Evolutionary conservation across 768 basidiomycete species (phyloP), one percentile per base, ranked within the genome.

Genomic region (Russula dissimulans): DNA sequence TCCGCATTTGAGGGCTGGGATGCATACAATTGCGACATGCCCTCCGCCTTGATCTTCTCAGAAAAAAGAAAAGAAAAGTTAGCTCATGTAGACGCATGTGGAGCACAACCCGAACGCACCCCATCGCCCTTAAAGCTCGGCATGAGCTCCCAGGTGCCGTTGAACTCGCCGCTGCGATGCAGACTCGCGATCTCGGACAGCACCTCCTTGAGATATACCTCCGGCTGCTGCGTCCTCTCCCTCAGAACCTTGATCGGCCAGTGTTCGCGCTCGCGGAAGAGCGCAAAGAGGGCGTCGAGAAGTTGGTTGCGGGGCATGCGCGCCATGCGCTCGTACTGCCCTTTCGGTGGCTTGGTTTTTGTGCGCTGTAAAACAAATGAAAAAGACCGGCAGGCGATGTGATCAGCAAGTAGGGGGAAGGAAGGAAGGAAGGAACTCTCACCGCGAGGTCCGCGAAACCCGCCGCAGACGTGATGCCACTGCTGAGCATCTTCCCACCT

Each of bases 281-380:
- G 76, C 2, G 73, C 66, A 73, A 95, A 95, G 44, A 97, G 78
- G 56, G 86, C 74, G 71, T 97, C 91, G 71, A 92, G 78, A 8
- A 97, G 80, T 69, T 95, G 88, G 73, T 92, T 88, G 56, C 87
- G 80, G 6, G 91, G 91, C 74, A 97, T 85, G 70, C 94, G 89
- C n/a, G 89, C 86, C 82, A 90, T 88, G 66, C 89, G 87, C 72
- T 94, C 91, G 74, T 88, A 88, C 14, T 81, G 75, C 32, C 86
- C 86, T 66, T 89, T 89, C 17, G 77, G 71, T 1, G 76, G 78
- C 70, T 87, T 89, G 42, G 75, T 80, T 72, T 86, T 89, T 15
- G 82, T 77, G 79, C 81, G 82, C 86, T 86, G 64, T 12, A 60
- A 22, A 51, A 41, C 5, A 42, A 32, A 47, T 4, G 29, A 60